Percentiles rank a stretch among this genome's conserved stretches.
These are phyloP conservation scores for Claviceps lovelessii DNA, from an alignment of 2,329 filamentous ascomycete genomes.

Conservation along the genomic window DNA sequence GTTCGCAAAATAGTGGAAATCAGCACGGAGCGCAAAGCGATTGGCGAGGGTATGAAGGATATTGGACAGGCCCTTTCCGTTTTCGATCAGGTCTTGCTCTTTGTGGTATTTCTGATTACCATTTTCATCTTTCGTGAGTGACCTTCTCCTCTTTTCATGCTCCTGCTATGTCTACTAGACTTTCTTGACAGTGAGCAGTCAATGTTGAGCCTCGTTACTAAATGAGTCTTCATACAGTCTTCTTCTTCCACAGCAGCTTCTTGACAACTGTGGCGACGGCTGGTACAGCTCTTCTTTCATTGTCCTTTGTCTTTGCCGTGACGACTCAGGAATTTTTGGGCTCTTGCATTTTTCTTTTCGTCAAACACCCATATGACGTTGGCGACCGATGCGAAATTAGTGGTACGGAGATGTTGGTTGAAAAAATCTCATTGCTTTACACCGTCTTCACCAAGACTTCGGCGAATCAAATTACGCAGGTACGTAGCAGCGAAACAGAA, in stretches of 20 bases:
- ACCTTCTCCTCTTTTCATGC: no score
- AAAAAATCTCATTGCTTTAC: slow-evolving; percentile 88
- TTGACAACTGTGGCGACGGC: slow-evolving; percentile 76
- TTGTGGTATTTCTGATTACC: slow-evolving; percentile 65
- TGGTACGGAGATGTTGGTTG: slow-evolving; percentile 60
- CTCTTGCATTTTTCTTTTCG: slow-evolving; percentile 95
- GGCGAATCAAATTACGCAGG: slow-evolving; percentile 60
- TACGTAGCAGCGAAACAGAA: slow-evolving; percentile 8
- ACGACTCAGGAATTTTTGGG: slow-evolving; percentile 93
- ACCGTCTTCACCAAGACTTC: slow-evolving; percentile 78
- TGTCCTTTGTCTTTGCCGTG: slow-evolving; percentile 92
- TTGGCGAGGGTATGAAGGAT: slow-evolving; percentile 89
- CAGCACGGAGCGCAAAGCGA: slow-evolving; percentile 73
- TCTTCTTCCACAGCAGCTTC: slow-evolving; percentile 78
- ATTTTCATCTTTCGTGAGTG: slow-evolving; percentile 66
- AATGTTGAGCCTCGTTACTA: neutral
- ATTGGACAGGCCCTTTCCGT: slow-evolving; percentile 89
- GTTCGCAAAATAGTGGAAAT: slow-evolving; percentile 73
- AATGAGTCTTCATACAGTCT: slow-evolving; percentile 33
- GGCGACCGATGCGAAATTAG: slow-evolving; percentile 81
- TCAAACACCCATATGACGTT: slow-evolving; percentile 96
- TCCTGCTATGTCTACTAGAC: neutral
- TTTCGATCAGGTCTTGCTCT: slow-evolving; percentile 72
- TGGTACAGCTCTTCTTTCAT: slow-evolving; percentile 77
- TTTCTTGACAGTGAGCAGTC: neutral